Conservation (phyloP, 768 basidiomycete genomes). For the Lactarius sp. region DNA sequence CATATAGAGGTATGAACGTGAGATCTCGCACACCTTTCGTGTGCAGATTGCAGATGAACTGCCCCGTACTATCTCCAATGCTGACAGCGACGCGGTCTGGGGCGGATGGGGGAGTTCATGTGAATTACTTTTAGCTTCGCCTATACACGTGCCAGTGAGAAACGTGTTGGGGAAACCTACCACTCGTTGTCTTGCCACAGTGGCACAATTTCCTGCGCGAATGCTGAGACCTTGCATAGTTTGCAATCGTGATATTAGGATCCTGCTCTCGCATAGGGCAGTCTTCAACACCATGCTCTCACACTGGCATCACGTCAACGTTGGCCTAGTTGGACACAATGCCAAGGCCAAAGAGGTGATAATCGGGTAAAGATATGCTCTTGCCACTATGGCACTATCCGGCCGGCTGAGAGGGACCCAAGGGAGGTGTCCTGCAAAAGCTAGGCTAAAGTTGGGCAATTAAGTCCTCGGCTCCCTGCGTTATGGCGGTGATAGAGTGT, state of each 20-base stretch:
- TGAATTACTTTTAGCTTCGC: not conserved
- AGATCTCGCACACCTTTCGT: not conserved
- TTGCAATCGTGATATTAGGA: not conserved
- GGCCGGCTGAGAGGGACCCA: too few relatives aligned
- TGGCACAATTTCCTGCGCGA: not conserved
- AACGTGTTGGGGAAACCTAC: conserved; percentile 1
- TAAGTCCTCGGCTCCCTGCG: too few relatives aligned
- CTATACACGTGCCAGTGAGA: not conserved
- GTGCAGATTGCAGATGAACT: not conserved
- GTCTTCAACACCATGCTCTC: not conserved
- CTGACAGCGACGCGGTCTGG: not conserved
- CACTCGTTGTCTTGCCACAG: not conserved
- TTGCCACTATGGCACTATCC: not conserved
- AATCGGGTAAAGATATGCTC: not conserved
- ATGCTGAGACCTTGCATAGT: not conserved
- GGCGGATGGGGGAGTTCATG: not conserved
- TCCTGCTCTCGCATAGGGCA: not conserved
- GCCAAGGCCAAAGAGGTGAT: not conserved
- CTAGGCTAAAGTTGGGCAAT: too few relatives aligned
- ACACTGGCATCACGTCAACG: not conserved
- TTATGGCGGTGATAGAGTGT: too few relatives aligned
- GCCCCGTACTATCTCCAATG: not conserved
- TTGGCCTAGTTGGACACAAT: not conserved
- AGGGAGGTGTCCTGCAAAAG: too few relatives aligned
- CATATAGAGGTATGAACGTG: not conserved